Evolutionary conservation across 2,329 filamentous ascomycete species (phyloP).

Genomic region (Rutstroemia sydowiana): DNA sequence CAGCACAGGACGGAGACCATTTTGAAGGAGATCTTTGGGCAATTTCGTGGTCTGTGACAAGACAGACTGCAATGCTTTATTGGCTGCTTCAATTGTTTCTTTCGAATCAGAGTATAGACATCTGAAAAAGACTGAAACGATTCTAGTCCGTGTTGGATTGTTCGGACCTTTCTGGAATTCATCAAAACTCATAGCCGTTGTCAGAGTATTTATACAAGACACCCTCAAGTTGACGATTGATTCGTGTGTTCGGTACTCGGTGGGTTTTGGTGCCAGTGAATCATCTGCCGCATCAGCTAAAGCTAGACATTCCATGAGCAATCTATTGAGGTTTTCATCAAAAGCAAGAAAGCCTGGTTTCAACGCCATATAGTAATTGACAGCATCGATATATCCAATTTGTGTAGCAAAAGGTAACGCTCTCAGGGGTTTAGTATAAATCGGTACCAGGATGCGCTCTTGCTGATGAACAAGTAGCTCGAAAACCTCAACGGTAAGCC

Average conservation of each 20-base stretch:
- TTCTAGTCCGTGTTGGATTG: conserved; percentile 59
- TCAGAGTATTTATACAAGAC: conserved; percentile 86
- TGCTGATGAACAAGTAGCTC: conserved; percentile 87
- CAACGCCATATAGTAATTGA: conserved; percentile 87
- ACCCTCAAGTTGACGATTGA: conserved; percentile 87
- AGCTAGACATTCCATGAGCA: conserved; percentile 89
- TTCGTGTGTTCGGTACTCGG: conserved; percentile 92
- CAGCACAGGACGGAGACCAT: conserved; percentile 87
- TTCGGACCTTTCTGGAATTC: conserved; percentile 76
- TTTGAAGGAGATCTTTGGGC: conserved; percentile 91
- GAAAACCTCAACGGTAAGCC: conserved; percentile 70
- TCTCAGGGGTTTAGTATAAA: conserved; percentile 90
- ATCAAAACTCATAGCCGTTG: conserved; percentile 86
- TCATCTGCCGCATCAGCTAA: conserved; percentile 94
- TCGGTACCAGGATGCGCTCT: conserved; percentile 79
- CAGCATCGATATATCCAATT: conserved; percentile 96
- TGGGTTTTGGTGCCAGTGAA: conserved; percentile 81
- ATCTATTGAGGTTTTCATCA: conserved; percentile 81
- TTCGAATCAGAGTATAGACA: conserved; percentile 89
- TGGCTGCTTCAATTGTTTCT: conserved; percentile 88
- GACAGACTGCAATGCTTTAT: conserved; percentile 81
- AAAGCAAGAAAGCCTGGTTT: conserved; percentile 86
- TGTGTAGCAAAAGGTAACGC: conserved; percentile 91
- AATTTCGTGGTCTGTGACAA: conserved; percentile 83
- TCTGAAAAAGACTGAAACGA: conserved; percentile 97